Evolutionary conservation across 2,329 filamentous ascomycete species (phyloP), one percentile per base, ranked within the genome.

Genomic region (Chaetomium sp.): DNA sequence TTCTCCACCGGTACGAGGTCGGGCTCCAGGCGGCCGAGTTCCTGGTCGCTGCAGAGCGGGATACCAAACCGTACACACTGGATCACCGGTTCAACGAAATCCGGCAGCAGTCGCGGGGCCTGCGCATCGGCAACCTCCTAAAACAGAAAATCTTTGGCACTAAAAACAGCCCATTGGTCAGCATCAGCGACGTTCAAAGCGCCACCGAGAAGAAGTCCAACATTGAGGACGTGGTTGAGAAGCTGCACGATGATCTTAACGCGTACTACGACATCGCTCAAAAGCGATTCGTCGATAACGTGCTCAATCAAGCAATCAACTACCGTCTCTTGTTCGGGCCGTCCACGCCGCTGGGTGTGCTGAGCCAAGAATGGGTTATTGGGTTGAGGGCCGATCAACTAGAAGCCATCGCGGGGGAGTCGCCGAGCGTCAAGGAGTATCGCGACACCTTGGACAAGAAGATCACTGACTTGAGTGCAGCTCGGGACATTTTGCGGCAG

Each of bases 281-380:
- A 5, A 62, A 68, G 6, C 65, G 66, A 1, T 71, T 72, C 49
- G 63, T 71, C 19, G 70, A 73, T 58, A 70, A 70, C 46, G 52
- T 73, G 27, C 69, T 67, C 53, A 64, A 61, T 1, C 68, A 69
- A 34, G 68, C 63, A 0, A 65, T 72, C 5, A 62, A 64, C 41
- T 59, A 67, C 45, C 43, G 49, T 4, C 63, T 71, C 1, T 50
- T 72, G 0, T 50, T 52, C 19, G 68, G 68, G 0, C 54, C 61
- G 0, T 38, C 55, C 0, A 68, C 65, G 2, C 69, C 69, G 1
- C 61, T 71, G 11, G 42, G 36, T 0, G 58, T 70, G 10, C 68
- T 71, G 36, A 64, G 57, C 10, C 64, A 68, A 37, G 56, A 69
- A 1, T 70, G 68, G 67, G 69, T 70, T 5, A 59, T 67, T 12